phyloP scores from a whole-genome alignment of 1,139 yeast species.

The Geotrichum siamense region DNA sequence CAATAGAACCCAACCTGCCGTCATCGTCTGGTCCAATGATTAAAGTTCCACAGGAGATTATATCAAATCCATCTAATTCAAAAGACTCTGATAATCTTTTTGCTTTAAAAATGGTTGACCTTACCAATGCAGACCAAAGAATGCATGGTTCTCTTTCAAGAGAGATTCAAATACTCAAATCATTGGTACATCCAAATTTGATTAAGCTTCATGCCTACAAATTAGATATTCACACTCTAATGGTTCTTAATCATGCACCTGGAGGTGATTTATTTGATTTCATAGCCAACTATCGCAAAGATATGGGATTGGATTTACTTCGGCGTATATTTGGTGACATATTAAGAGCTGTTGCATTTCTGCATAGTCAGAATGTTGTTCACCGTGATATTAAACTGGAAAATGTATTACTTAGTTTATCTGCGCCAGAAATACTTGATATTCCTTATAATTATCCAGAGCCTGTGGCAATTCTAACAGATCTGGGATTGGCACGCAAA shows the following conservation, averaged over 20 bases:
- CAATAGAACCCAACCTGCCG: not conserved
- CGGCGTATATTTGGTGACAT: conserved; percentile 63
- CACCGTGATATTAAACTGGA: conserved; percentile 89
- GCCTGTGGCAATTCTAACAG: conserved; percentile 62
- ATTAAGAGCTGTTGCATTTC: conserved; percentile 59
- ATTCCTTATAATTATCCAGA: conserved; percentile 21
- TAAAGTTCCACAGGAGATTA: not conserved
- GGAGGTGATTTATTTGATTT: conserved; percentile 82
- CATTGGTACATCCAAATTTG: conserved; percentile 40
- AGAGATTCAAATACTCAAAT: conserved; percentile 31
- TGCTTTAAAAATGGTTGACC: conserved; percentile 36
- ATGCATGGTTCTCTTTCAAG: conserved; percentile 65
- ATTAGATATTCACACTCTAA: conserved; percentile 35
- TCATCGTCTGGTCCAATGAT: too few relatives aligned
- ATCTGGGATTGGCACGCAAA: conserved; percentile 77
- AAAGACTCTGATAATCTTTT: conserved; percentile 20
- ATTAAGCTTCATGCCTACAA: conserved; percentile 37
- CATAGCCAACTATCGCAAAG: conserved; percentile 40
- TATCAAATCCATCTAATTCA: conserved; percentile 24
- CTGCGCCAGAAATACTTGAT: conserved; percentile 17
- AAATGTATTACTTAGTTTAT: conserved; percentile 32
- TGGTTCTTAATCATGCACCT: conserved; percentile 66
- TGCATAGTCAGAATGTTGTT: conserved; percentile 60
- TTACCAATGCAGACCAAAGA: conserved; percentile 28
- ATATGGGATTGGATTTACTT: conserved; percentile 27